Conservation (phyloP, 2,329 filamentous ascomycete genomes). For the Annulohypoxylon truncatum region DNA sequence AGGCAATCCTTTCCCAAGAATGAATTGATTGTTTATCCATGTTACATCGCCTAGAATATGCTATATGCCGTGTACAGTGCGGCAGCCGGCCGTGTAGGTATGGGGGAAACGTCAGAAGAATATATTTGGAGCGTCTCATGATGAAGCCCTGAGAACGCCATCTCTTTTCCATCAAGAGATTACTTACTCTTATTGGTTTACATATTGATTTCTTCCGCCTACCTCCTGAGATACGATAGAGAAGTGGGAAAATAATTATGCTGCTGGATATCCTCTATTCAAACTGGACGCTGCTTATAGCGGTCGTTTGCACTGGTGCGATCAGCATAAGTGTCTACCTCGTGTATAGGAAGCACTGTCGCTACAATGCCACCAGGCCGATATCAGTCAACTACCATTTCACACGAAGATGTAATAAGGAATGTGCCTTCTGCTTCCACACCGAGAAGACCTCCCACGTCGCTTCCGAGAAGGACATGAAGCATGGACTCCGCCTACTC, state of each 20-base stretch:
- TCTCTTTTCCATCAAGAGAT: background rate
- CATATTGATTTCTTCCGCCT: background rate
- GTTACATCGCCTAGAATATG: background rate
- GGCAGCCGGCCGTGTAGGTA: background rate
- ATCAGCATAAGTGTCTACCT: background rate
- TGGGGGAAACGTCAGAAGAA: background rate
- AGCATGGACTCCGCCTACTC: slow-evolving; percentile 59
- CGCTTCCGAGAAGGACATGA: slow-evolving; percentile 54
- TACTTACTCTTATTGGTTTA: background rate
- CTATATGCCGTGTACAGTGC: background rate
- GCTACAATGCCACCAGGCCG: slow-evolving; percentile 20
- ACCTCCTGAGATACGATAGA: background rate
- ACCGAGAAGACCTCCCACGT: slow-evolving; percentile 62
- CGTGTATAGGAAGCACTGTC: background rate
- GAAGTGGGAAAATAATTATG: background rate
- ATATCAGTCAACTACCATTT: slow-evolving; percentile 62
- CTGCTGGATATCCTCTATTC: background rate
- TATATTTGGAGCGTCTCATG: background rate
- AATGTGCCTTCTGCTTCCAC: slow-evolving; percentile 68
- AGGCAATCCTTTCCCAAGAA: background rate
- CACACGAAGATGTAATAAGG: slow-evolving; percentile 60
- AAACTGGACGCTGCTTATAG: background rate
- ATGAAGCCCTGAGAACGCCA: background rate
- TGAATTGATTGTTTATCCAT: background rate
- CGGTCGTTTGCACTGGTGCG: background rate